A percentile compares a stretch with the other conserved stretches of the same genome.
Conservation (phyloP, 2,329 filamentous ascomycete species). For the Helotiales sp. region DNA sequence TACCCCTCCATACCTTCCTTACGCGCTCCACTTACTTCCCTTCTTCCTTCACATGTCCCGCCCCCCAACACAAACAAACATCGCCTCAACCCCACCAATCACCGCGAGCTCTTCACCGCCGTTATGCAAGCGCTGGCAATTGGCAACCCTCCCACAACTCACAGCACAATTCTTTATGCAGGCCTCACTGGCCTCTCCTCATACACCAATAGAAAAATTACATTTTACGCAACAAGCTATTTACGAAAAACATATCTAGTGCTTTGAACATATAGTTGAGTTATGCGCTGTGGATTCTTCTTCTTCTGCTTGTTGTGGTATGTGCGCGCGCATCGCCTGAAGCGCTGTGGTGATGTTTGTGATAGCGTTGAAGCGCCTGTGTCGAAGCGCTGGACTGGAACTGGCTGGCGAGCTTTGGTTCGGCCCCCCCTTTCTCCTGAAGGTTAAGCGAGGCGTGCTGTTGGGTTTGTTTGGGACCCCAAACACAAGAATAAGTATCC, state of each 20-base stretch:
- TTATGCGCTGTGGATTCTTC: conserved; percentile 4
- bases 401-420: too few species aligned
- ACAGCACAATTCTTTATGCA: background rate
- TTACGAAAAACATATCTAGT: too few species aligned
- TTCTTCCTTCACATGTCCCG: background rate
- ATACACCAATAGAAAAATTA: conserved; percentile 3
- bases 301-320: background rate
- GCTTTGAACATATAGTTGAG: too few species aligned
- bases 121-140: conserved; percentile 26
- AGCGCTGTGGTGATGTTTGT: conserved; percentile 9
- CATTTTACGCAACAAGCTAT: too few species aligned
- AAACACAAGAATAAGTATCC: background rate
- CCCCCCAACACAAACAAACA: background rate
- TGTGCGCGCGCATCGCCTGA: background rate
- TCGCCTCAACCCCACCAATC: background rate
- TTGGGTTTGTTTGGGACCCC: too few species aligned
- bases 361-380: conserved; percentile 3
- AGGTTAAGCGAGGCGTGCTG: background rate
- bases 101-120: conserved; percentile 22
- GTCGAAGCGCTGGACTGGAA: conserved; percentile 8
- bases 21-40: background rate
- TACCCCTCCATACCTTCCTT: background rate
- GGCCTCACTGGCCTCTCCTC: background rate
- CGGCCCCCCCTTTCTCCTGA: too few species aligned
- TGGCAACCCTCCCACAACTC: conserved; percentile 7